A percentile compares a stretch with the other conserved stretches of the same genome.
Conservation (phyloP, 495 filamentous ascomycete species). For the Pyrenopolyporus hunteri region DNA sequence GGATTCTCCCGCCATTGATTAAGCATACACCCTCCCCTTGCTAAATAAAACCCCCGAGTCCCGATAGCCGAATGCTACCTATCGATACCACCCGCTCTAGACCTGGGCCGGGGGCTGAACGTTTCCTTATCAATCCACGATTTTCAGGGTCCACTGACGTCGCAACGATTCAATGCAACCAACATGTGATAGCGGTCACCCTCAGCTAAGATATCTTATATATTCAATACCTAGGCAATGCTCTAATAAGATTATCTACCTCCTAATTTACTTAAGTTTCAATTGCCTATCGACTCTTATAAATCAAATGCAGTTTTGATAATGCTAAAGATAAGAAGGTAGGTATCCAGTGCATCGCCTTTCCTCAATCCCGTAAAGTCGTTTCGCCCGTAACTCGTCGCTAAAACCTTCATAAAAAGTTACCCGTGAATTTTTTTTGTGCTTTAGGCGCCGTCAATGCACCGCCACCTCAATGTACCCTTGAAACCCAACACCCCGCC, state of each 20-base stretch:
- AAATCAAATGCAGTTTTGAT: neutral
- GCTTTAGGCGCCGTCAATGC: conserved; percentile 19
- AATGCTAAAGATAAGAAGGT: neutral
- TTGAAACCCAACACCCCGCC: neutral
- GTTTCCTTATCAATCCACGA: conserved; percentile 28
- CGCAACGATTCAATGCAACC: conserved; percentile 16
- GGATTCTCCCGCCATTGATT: conserved; percentile 15
- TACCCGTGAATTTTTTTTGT: neutral
- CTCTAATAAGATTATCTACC: no score
- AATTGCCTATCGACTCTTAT: conserved; percentile 14
- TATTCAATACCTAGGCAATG: no score
- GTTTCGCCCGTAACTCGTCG: conserved; percentile 38
- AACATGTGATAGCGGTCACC: conserved; percentile 11
- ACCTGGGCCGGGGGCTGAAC: neutral
- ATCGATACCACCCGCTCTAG: neutral
- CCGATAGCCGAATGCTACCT: conserved; percentile 35
- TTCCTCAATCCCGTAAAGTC: conserved; percentile 13
- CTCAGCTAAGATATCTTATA: no score
- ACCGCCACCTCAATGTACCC: neutral
- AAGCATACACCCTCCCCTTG: conserved; percentile 16
- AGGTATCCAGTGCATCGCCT: conserved; percentile 15
- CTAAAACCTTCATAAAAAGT: conserved; percentile 23
- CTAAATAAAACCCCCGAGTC: conserved; percentile 15
- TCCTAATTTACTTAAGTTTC: conserved; percentile 4
- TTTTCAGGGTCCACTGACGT: conserved; percentile 40